Percentiles rank a stretch among this genome's conserved stretches.
Conservation (phyloP, 2,329 filamentous ascomycete species). For the Hypocreales sp. region DNA sequence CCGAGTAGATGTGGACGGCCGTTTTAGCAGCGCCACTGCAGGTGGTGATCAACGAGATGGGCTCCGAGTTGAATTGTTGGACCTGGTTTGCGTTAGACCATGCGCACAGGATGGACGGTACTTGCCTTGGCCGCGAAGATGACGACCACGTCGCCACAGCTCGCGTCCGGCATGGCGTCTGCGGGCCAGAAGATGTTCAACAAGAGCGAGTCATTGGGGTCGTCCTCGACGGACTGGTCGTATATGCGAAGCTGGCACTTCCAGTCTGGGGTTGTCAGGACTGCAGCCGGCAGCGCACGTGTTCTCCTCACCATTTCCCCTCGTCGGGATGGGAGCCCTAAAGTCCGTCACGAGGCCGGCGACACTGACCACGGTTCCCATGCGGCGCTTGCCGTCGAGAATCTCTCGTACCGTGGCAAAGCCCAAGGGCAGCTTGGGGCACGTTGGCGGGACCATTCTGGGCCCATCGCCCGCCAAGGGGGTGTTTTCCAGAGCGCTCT, state of each 20-base stretch:
- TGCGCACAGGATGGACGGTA: no score
- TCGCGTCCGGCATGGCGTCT: slow-evolving; percentile 29
- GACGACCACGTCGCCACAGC: slow-evolving; percentile 21
- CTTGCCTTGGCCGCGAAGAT: slow-evolving; percentile 39
- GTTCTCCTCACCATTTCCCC: slow-evolving; percentile 27
- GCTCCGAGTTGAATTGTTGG: no score
- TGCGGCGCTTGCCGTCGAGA: slow-evolving; percentile 20
- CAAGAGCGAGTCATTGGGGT: slow-evolving; percentile 17
- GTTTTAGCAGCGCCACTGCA: no score
- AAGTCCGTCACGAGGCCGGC: slow-evolving; percentile 58
- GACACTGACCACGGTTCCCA: slow-evolving; percentile 32
- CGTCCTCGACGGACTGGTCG: slow-evolving; percentile 38
- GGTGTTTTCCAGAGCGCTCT: no score
- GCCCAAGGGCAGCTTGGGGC: slow-evolving; percentile 6
- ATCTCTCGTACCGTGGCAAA: slow-evolving; percentile 22
- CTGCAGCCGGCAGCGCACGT: no score
- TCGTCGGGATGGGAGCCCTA: slow-evolving; percentile 33
- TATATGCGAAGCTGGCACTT: slow-evolving; percentile 46
- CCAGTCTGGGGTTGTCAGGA: slow-evolving; percentile 31
- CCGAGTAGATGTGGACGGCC: slow-evolving; percentile 27
- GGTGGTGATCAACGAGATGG: slow-evolving; percentile 28
- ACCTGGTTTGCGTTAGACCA: no score
- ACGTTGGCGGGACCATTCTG: neutral
- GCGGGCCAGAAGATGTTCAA: slow-evolving; percentile 47
- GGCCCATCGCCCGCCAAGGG: neutral